Percentiles rank a stretch among this genome's conserved stretches.
phyloP scores from a whole-genome alignment of 495 filamentous ascomycete species.

The Aspergillus diversus region DNA sequence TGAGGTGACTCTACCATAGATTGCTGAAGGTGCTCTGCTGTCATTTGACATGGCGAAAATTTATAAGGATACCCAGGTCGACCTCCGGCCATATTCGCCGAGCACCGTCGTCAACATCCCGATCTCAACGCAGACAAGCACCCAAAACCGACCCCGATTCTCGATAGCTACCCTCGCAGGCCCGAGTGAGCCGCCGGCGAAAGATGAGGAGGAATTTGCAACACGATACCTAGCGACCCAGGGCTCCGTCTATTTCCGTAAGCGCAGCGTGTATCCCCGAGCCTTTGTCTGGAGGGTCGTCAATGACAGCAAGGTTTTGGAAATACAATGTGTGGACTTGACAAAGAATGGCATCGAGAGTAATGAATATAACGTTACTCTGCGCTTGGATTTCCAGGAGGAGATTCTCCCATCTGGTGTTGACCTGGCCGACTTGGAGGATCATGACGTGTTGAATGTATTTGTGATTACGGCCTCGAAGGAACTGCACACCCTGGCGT shows the following conservation, averaged over 20 bases:
- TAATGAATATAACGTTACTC: slow-evolving; percentile 68
- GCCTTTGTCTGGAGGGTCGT: slow-evolving; percentile 90
- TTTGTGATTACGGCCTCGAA: slow-evolving; percentile 79
- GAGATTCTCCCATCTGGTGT: slow-evolving; percentile 74
- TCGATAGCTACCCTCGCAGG: slow-evolving; percentile 44
- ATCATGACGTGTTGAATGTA: slow-evolving; percentile 75
- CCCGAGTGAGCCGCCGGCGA: slow-evolving; percentile 46
- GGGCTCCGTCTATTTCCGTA: slow-evolving; percentile 83
- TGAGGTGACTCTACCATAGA: slow-evolving; percentile 32
- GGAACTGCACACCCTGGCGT: slow-evolving; percentile 76
- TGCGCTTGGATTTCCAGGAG: slow-evolving; percentile 76
- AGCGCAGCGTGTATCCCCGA: slow-evolving; percentile 71
- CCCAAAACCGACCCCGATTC: slow-evolving; percentile 48
- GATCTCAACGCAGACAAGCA: slow-evolving; percentile 59
- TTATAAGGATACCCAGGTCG: slow-evolving; percentile 86
- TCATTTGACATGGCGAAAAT: slow-evolving; percentile 55
- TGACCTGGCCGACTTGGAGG: slow-evolving; percentile 76
- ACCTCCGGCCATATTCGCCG: slow-evolving; percentile 72
- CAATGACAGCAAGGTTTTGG: slow-evolving; percentile 76
- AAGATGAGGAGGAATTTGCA: slow-evolving; percentile 76
- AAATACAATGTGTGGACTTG: slow-evolving; percentile 81
- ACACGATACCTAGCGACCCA: slow-evolving; percentile 72
- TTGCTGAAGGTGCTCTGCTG: slow-evolving; percentile 29
- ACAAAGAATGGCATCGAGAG: slow-evolving; percentile 65
- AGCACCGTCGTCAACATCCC: slow-evolving; percentile 73